Percentiles rank a stretch among this genome's conserved stretches.
phyloP scores from a whole-genome alignment of 495 filamentous ascomycete genomes.

The Aspergillus ostianus region DNA sequence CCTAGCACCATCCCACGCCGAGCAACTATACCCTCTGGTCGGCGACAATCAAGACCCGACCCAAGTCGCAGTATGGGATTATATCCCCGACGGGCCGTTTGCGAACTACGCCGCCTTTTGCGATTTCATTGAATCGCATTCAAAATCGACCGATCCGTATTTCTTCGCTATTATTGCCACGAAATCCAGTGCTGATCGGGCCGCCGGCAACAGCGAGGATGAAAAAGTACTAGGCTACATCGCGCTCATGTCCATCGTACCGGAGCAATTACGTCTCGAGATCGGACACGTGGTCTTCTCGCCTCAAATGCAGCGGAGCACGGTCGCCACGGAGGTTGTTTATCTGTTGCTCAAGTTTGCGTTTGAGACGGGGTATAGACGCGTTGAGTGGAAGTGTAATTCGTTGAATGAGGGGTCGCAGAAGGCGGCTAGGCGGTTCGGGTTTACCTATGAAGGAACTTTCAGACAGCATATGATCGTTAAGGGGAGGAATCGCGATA shows the following conservation, averaged over 20 bases:
- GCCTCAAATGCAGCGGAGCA: slow-evolving; percentile 44
- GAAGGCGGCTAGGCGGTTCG: slow-evolving; percentile 50
- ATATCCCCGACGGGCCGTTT: slow-evolving; percentile 45
- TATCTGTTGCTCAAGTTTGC: slow-evolving; percentile 46
- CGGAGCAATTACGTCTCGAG: slow-evolving; percentile 41
- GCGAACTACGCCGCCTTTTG: slow-evolving; percentile 31
- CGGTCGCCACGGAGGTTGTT: slow-evolving; percentile 49
- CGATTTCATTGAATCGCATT: slow-evolving; percentile 23
- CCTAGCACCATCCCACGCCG: slow-evolving; percentile 34
- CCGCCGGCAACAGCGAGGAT: neutral
- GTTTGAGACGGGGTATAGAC: slow-evolving; percentile 49
- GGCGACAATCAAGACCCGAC: too few species aligned
- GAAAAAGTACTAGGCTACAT: slow-evolving; percentile 40
- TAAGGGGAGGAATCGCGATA: slow-evolving; percentile 55
- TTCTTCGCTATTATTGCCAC: slow-evolving; percentile 44
- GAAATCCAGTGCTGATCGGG: neutral
- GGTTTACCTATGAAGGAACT: slow-evolving; percentile 52
- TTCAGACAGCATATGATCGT: slow-evolving; percentile 58
- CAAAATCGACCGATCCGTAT: slow-evolving; percentile 31
- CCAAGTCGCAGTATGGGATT: slow-evolving; percentile 49
- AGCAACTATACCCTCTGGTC: slow-evolving; percentile 38
- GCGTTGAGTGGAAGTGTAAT: slow-evolving; percentile 61
- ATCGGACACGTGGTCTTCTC: slow-evolving; percentile 52
- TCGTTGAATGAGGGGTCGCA: slow-evolving; percentile 45
- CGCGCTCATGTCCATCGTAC: slow-evolving; percentile 42